Conservation (phyloP, 2,329 filamentous ascomycete species). For the Penicillium sp. region DNA sequence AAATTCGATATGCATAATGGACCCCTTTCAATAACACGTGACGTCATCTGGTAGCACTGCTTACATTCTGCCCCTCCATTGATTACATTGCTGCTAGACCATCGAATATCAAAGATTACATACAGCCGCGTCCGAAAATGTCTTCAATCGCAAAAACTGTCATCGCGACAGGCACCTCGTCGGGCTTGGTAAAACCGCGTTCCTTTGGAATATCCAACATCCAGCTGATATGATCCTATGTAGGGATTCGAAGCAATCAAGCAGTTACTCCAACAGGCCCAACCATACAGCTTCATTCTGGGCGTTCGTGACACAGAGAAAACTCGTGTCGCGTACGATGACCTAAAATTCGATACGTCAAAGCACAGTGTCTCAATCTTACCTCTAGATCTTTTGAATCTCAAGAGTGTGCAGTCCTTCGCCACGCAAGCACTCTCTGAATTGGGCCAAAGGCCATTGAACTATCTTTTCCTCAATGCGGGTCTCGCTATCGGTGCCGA, state of each 20-base stretch:
- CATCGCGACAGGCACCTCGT: slow-evolving; percentile 22
- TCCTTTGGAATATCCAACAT: background rate
- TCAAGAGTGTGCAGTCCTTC: slow-evolving; percentile 24
- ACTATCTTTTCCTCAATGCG: slow-evolving; percentile 21
- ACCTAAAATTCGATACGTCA: slow-evolving; percentile 18
- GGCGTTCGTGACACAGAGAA: slow-evolving; percentile 21
- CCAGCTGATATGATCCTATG: background rate
- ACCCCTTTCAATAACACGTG: background rate
- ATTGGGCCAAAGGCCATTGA: slow-evolving; percentile 15
- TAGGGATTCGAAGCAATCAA: slow-evolving; percentile 29
- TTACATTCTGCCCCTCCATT: background rate
- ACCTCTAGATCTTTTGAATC: slow-evolving; percentile 20
- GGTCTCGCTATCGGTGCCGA: slow-evolving; percentile 16
- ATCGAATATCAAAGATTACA: background rate
- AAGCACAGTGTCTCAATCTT: slow-evolving; percentile 21
- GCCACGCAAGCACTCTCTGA: slow-evolving; percentile 17
- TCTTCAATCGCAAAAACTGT: slow-evolving; percentile 16
- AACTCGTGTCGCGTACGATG: slow-evolving; percentile 18
- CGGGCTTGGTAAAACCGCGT: slow-evolving; percentile 15
- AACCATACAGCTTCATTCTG: slow-evolving; percentile 25
- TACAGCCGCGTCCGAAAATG: slow-evolving; percentile 4
- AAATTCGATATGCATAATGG: background rate
- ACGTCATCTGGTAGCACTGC: background rate
- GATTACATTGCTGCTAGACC: background rate
- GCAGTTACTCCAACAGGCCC: slow-evolving; percentile 20